These are phyloP conservation scores for Aspergillus nomiae DNA, from an alignment of 2,329 filamentous ascomycete genomes.

Conservation along the genomic window DNA sequence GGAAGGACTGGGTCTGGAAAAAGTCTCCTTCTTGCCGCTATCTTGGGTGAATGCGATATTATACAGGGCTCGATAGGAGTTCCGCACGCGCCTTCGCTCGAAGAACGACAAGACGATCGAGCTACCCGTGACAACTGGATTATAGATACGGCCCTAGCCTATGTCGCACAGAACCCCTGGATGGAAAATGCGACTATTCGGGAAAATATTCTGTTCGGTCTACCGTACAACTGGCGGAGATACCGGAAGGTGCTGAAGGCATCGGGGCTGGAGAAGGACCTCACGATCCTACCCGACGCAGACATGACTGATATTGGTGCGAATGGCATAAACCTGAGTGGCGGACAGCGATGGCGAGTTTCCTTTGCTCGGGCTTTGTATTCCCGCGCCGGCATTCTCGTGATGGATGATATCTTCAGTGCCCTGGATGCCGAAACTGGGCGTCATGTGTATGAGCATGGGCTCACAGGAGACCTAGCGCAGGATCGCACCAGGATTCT, in stretches of 20 bases:
- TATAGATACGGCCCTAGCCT: conserved; percentile 69
- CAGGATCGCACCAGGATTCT: conserved; percentile 72
- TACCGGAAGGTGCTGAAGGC: conserved; percentile 71
- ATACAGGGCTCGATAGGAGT: conserved; percentile 62
- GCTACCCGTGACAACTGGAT: conserved; percentile 69
- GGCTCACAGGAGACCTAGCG: conserved; percentile 70
- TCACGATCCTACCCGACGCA: conserved; percentile 74
- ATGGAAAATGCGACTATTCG: conserved; percentile 79
- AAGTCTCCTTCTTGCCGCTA: conserved; percentile 70
- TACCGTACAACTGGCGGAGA: conserved; percentile 68
- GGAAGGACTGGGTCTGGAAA: conserved; percentile 78
- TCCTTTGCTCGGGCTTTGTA: conserved; percentile 80
- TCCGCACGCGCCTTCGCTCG: conserved; percentile 50
- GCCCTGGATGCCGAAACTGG: conserved; percentile 80
- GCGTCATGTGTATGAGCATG: conserved; percentile 75
- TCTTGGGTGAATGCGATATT: conserved; percentile 74
- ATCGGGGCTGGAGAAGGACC: conserved; percentile 73
- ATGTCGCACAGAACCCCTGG: conserved; percentile 79
- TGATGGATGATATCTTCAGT: conserved; percentile 83
- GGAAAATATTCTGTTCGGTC: conserved; percentile 77
- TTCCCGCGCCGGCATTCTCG: conserved; percentile 72
- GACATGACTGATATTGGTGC: conserved; percentile 80
- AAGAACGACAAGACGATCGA: conserved; percentile 64
- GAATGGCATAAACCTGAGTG: conserved; percentile 81
- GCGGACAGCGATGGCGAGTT: conserved; percentile 81